A percentile compares a stretch with the other conserved stretches of the same genome.
Conservation (phyloP, 306 rosid genomes). For the Ammopiptanthus mongolicus region DNA sequence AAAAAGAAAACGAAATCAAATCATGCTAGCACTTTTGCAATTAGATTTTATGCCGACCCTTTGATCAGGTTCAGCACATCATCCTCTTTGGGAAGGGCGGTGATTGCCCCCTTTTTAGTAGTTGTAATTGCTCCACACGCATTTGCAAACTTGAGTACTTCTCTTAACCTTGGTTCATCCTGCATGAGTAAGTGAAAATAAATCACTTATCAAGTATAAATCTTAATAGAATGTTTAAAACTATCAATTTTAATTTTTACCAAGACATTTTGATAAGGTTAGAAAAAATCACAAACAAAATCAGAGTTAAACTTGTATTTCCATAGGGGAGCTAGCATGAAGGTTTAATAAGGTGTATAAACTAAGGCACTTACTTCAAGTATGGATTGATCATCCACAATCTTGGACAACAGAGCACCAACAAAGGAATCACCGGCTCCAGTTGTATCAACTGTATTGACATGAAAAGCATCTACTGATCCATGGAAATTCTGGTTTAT, state of each 20-base stretch:
- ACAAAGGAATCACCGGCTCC: constrained; percentile 87
- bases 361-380: constrained; percentile 43
- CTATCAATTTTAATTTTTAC: not conserved
- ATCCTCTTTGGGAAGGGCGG: constrained; percentile 70
- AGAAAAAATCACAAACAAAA: not conserved
- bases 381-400: constrained; percentile 73
- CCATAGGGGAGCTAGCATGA: not conserved
- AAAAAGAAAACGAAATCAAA: not conserved
- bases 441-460: constrained; percentile 64
- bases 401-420: constrained; percentile 59
- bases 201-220: not conserved
- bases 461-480: constrained; percentile 54
- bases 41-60: constrained; percentile 21
- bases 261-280: not conserved
- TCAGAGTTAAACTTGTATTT: too few species aligned
- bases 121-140: constrained; percentile 97
- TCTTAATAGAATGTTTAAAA: not conserved
- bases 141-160: constrained; percentile 59
- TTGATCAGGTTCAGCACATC: constrained; percentile 51
- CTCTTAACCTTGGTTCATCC: constrained; percentile 66
- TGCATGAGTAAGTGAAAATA: constrained; percentile 15
- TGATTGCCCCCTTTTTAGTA: constrained; percentile 85
- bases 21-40: not conserved
- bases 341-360: not conserved
- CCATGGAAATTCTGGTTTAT: constrained; percentile 58